Evolutionary conservation across 2,329 filamentous ascomycete genomes (phyloP).

Genomic region (Fusarium piperis): DNA sequence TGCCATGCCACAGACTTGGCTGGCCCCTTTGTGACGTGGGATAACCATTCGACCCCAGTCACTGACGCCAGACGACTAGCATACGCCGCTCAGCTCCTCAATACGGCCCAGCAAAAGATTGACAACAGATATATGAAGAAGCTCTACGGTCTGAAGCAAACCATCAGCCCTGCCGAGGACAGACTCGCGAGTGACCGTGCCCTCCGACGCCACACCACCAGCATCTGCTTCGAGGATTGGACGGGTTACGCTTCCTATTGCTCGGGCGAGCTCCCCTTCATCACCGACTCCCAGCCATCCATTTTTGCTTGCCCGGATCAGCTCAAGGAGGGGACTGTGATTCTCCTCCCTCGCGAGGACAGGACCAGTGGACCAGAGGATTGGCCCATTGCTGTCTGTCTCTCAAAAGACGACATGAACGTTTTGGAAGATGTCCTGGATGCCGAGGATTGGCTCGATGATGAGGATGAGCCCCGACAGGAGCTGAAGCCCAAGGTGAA

Average conservation of each 20-base stretch:
- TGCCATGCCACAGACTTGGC: slow-evolving; percentile 2
- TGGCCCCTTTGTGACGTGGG: background rate
- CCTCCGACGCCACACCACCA: slow-evolving; percentile 12
- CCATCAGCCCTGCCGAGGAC: slow-evolving; percentile 6
- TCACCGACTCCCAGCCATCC: background rate
- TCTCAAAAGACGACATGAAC: slow-evolving; percentile 9
- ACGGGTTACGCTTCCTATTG: slow-evolving; percentile 8
- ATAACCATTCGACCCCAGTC: background rate
- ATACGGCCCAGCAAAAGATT: slow-evolving; percentile 3
- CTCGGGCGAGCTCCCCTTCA: slow-evolving; percentile 9
- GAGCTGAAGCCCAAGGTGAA: background rate
- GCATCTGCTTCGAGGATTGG: slow-evolving; percentile 37
- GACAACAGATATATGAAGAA: slow-evolving; percentile 9
- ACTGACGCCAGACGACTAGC: background rate
- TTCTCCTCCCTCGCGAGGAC: slow-evolving; percentile 26
- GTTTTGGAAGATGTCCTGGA: background rate
- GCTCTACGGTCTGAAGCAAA: slow-evolving; percentile 25
- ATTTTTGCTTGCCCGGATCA: slow-evolving; percentile 26
- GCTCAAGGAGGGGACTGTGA: slow-evolving; percentile 31
- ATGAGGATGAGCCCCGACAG: background rate
- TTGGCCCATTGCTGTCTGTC: slow-evolving; percentile 30
- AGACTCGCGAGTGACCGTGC: slow-evolving; percentile 10
- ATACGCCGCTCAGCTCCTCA: slow-evolving; percentile 2
- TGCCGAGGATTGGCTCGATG: background rate
- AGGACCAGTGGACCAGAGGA: background rate